phyloP scores from a whole-genome alignment of 1,284 basidiomycete species.

The Rhodotorula sp. region DNA sequence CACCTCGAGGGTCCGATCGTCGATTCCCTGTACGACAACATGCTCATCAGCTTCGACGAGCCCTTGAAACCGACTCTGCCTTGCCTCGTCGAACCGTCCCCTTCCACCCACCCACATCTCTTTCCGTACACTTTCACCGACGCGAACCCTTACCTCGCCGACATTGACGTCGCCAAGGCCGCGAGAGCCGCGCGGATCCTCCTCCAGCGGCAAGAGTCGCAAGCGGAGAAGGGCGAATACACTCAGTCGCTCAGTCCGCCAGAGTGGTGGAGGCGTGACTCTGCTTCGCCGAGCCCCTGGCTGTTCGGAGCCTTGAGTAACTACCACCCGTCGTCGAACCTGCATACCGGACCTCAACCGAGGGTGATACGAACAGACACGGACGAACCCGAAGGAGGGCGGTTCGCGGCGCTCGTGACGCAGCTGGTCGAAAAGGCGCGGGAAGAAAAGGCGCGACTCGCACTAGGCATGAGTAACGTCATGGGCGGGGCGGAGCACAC shows the following conservation, averaged over 20 bases:
- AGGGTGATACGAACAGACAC: not conserved
- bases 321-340: not conserved
- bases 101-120: conserved; percentile 38
- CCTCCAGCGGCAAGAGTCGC: conserved; percentile 50
- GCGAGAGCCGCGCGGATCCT: conserved; percentile 53
- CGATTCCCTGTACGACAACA: conserved; percentile 69
- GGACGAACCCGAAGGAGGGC: conserved; percentile 5
- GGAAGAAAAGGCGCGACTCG: conserved; percentile 34
- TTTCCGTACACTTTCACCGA: conserved; percentile 44
- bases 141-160: conserved; percentile 48
- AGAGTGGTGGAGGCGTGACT: conserved; percentile 32
- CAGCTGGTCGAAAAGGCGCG: conserved; percentile 34
- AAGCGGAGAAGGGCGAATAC: conserved; percentile 41
- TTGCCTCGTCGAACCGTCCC: conserved; percentile 51
- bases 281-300: not conserved
- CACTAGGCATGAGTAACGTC: conserved; percentile 12
- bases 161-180: conserved; percentile 54
- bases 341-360: not conserved
- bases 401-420: conserved; percentile 35
- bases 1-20: conserved; percentile 69
- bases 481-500: not conserved
- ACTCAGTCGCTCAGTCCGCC: conserved; percentile 18
- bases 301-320: conserved; percentile 1
- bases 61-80: conserved; percentile 53
- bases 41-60: conserved; percentile 54